These are phyloP conservation scores for Pestalotiopsis sp. DNA, from an alignment of 2,329 filamentous ascomycete genomes.

Conservation along the genomic window DNA sequence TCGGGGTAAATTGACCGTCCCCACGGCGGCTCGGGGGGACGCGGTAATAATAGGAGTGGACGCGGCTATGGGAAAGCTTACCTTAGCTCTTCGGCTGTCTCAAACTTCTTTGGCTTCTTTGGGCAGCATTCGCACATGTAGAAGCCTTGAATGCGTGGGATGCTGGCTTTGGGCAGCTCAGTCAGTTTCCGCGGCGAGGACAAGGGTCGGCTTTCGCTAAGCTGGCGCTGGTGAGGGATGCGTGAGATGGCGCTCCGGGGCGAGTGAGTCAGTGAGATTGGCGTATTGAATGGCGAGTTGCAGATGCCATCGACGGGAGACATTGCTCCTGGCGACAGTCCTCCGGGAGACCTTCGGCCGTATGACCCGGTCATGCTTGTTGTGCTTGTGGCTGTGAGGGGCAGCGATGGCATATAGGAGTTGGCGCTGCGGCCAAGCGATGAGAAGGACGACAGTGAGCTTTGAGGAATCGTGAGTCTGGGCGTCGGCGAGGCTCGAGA, in stretches of 20 bases:
- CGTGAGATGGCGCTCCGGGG: slow-evolving; percentile 48
- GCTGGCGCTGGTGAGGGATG: slow-evolving; percentile 44
- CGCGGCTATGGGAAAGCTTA: slow-evolving; percentile 47
- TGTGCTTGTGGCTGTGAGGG: slow-evolving; percentile 44
- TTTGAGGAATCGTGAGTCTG: slow-evolving; percentile 48
- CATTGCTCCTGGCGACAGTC: slow-evolving; percentile 47
- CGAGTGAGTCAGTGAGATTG: slow-evolving; percentile 51
- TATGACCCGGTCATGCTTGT: slow-evolving; percentile 45
- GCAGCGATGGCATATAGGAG: slow-evolving; percentile 50
- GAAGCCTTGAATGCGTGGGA: slow-evolving; percentile 53
- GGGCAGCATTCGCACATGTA: slow-evolving; percentile 91
- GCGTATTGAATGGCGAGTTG: slow-evolving; percentile 51
- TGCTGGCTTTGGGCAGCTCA: slow-evolving; percentile 49
- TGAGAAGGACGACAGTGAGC: slow-evolving; percentile 46
- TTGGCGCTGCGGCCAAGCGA: slow-evolving; percentile 43
- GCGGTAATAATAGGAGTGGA: neutral
- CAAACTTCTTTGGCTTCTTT: slow-evolving; percentile 96
- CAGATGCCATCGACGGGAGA: slow-evolving; percentile 38
- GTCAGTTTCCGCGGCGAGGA: slow-evolving; percentile 53
- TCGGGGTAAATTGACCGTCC: neutral
- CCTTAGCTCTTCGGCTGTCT: slow-evolving; percentile 80
- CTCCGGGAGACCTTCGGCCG: slow-evolving; percentile 49
- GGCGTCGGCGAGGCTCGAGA: slow-evolving; percentile 56
- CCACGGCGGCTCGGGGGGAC: neutral
- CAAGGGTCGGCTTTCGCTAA: slow-evolving; percentile 42